phyloP scores from a whole-genome alignment of 2,329 filamentous ascomycete species.

The Mycosphaerella arachidis region DNA sequence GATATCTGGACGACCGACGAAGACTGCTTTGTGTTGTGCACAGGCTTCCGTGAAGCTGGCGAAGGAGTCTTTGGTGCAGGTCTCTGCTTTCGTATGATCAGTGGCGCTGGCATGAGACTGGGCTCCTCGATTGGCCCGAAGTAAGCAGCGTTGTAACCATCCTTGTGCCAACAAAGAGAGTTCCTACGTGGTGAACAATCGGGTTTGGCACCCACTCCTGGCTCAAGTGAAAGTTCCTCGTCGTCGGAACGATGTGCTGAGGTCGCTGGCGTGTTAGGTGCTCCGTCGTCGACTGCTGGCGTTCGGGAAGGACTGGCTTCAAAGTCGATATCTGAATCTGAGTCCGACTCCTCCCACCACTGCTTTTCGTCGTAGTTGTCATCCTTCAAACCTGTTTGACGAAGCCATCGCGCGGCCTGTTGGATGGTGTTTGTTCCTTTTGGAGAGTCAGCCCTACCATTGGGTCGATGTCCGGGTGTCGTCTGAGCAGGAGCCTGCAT shows the following conservation, averaged over 20 bases:
- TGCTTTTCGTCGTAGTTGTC: neutral
- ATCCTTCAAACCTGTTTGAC: neutral
- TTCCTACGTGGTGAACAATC: too few relatives aligned
- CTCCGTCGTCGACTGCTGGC: neutral
- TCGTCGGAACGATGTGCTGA: too few relatives aligned
- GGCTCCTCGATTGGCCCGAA: too few relatives aligned
- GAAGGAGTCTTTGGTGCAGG: neutral
- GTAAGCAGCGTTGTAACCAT: too few relatives aligned
- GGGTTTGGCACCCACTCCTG: too few relatives aligned
- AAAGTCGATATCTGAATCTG: neutral
- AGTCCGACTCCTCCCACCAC: neutral
- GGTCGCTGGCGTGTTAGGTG: neutral
- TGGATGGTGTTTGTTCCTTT: neutral
- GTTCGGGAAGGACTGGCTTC: neutral
- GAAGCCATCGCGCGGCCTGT: neutral
- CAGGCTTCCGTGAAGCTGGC: neutral
- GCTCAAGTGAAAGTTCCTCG: too few relatives aligned
- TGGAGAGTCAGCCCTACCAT: neutral
- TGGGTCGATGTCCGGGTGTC: neutral
- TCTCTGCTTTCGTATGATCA: neutral
- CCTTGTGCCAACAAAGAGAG: too few relatives aligned
- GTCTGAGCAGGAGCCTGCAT: neutral
- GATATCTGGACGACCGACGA: neutral
- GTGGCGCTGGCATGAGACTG: neutral
- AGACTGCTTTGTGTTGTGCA: neutral